Conservation (phyloP, 306 rosid species). For the Cicer cuneatum region DNA sequence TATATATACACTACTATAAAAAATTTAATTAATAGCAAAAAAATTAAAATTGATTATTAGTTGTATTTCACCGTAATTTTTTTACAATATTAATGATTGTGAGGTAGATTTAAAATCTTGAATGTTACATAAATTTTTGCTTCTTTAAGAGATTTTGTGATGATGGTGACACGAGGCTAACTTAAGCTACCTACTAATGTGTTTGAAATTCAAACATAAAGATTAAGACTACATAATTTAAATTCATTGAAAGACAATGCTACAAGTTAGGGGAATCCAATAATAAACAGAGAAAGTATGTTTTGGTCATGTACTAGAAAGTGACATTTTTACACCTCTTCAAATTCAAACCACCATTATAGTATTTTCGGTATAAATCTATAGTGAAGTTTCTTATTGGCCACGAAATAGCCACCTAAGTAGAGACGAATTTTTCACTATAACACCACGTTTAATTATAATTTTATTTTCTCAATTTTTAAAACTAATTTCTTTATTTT, state of each 20-base stretch:
- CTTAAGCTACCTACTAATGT: constrained; percentile 42
- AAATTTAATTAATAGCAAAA: too few relatives aligned
- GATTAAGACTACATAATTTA: constrained; percentile 38
- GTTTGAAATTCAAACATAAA: constrained; percentile 52
- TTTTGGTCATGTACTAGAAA: constrained; percentile 41
- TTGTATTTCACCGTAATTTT: too few relatives aligned
- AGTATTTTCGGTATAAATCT: constrained; percentile 24
- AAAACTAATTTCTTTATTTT: too few relatives aligned
- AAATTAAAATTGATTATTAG: too few relatives aligned
- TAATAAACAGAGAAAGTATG: constrained; percentile 40
- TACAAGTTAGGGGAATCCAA: constrained; percentile 50
- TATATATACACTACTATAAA: neutral
- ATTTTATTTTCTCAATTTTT: too few relatives aligned
- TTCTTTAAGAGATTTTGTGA: constrained; percentile 31
- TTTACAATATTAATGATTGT: neutral
- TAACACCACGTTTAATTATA: too few relatives aligned
- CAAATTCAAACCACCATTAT: constrained; percentile 40
- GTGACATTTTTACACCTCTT: constrained; percentile 41
- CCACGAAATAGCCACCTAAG: constrained; percentile 43
- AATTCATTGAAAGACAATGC: constrained; percentile 42
- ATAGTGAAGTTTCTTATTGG: constrained; percentile 35
- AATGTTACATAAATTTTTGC: constrained; percentile 31
- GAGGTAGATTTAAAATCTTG: neutral
- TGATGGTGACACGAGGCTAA: constrained; percentile 49
- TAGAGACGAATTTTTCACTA: neutral